Conservation (phyloP, 176 grass and related monocot species). For the Cenchrus purpureus region DNA sequence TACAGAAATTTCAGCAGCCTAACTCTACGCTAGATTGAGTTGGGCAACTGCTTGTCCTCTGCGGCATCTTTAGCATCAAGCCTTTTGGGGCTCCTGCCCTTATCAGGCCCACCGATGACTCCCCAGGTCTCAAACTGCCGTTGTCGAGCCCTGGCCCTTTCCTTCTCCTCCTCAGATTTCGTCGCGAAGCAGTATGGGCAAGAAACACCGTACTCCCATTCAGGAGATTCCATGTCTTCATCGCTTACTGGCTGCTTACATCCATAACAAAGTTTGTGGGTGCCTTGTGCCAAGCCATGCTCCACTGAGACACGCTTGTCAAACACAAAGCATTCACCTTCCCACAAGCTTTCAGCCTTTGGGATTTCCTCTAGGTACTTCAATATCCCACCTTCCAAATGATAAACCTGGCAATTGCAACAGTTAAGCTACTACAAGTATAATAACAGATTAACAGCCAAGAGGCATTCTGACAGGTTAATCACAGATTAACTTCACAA, state of each 20-base stretch:
- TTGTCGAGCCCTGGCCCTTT: slow-evolving; percentile 81
- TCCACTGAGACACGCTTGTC: slow-evolving; percentile 95
- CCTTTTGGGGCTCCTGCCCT: slow-evolving; percentile 56
- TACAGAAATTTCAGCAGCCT: background rate
- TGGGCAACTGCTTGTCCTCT: slow-evolving; percentile 19
- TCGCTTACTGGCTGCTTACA: slow-evolving; percentile 91
- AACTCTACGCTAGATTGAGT: slow-evolving; percentile 32
- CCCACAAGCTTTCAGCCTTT: slow-evolving; percentile 76
- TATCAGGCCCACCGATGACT: slow-evolving; percentile 86
- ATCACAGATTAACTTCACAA: background rate
- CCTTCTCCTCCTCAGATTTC: slow-evolving; percentile 80
- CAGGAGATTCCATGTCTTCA: slow-evolving; percentile 77
- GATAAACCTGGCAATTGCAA: slow-evolving; percentile 66
- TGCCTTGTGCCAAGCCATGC: slow-evolving; percentile 84
- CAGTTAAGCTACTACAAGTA: slow-evolving; percentile 17
- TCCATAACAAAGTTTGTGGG: slow-evolving; percentile 92
- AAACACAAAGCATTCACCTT: slow-evolving; percentile 97
- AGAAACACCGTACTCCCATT: slow-evolving; percentile 90
- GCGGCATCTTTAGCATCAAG: background rate
- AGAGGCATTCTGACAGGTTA: background rate
- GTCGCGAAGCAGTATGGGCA: slow-evolving; percentile 79
- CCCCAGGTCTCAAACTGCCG: slow-evolving; percentile 82
- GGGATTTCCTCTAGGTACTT: slow-evolving; percentile 96
- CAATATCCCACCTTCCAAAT: slow-evolving; percentile 95
- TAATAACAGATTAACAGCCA: background rate